Evolutionary conservation across 1,139 yeast genomes (phyloP).

Genomic region (Suhomyces wounanorum): DNA sequence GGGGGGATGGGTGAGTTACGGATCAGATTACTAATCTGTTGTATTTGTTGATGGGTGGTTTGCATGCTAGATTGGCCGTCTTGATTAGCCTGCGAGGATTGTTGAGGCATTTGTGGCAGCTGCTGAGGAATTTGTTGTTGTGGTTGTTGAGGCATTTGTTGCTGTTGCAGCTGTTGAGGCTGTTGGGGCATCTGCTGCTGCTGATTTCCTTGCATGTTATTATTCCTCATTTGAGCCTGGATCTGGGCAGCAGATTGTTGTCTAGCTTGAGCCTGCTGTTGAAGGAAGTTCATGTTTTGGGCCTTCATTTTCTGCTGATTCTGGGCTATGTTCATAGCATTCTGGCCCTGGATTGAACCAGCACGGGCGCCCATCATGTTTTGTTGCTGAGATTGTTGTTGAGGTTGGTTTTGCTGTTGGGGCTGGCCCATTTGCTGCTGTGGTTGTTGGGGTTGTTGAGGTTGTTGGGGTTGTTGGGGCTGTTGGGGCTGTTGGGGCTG

Average conservation of each 20-base stretch:
- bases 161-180: conserved; percentile 13
- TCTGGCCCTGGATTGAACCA: conserved; percentile 9
- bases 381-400: conserved; percentile 10
- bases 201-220: conserved; percentile 3
- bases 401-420: conserved; percentile 9
- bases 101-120: conserved; percentile 10
- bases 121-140: conserved; percentile 4
- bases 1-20: conserved; percentile 71
- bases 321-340: conserved; percentile 1
- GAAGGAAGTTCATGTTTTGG: conserved; percentile 35
- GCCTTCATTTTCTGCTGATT: conserved; percentile 25
- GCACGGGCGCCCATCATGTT: conserved; percentile 8
- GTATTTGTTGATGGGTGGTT: conserved; percentile 31
- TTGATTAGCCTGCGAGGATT: not conserved
- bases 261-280: conserved; percentile 54
- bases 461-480: conserved; percentile 17
- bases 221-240: conserved; percentile 32
- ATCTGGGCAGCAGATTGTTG: conserved; percentile 45
- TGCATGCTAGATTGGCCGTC: conserved; percentile 9
- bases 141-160: conserved; percentile 12
- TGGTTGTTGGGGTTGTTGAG: conserved; percentile 13
- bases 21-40: conserved; percentile 41
- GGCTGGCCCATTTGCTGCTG: conserved; percentile 9
- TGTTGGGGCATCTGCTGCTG: conserved; percentile 4
- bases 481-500: conserved; percentile 2